phyloP scores from a whole-genome alignment of 208 protist genomes.

The Naegleria lovaniensis region DNA sequence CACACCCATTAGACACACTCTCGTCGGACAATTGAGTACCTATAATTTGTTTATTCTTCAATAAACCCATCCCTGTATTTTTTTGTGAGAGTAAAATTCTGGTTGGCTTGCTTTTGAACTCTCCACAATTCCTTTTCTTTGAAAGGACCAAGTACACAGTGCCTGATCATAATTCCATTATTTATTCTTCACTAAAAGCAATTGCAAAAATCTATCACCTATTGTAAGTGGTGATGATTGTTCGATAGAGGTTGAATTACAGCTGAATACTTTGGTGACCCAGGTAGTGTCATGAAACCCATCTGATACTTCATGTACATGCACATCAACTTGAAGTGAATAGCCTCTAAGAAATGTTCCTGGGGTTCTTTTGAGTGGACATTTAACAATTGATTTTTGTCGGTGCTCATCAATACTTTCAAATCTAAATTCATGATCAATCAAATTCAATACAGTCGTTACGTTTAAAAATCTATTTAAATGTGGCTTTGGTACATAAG shows the following conservation, averaged over 20 bases:
- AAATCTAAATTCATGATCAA: conserved; percentile 9
- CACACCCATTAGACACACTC: too few relatives aligned
- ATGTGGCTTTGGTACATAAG: neutral
- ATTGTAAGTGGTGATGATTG: neutral
- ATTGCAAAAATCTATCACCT: neutral
- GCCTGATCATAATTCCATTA: too few relatives aligned
- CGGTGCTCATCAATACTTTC: neutral
- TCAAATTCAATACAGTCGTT: neutral
- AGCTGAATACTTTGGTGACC: neutral
- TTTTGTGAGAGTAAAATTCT: too few relatives aligned
- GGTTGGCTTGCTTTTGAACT: too few relatives aligned
- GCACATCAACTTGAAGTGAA: neutral
- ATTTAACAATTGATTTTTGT: neutral
- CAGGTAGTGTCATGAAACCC: neutral
- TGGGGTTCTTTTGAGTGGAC: neutral
- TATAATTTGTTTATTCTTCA: too few relatives aligned
- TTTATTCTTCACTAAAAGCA: neutral
- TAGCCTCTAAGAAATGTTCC: neutral
- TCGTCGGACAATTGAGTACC: too few relatives aligned
- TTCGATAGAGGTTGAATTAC: neutral
- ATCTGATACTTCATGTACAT: neutral
- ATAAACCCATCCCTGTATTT: too few relatives aligned
- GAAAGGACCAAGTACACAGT: too few relatives aligned
- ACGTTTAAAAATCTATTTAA: neutral
- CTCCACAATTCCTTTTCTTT: too few relatives aligned